These are phyloP conservation scores for Catenaria anguillulae DNA, from an alignment of 371 early-diverging fungal species.

Conservation along the genomic window DNA sequence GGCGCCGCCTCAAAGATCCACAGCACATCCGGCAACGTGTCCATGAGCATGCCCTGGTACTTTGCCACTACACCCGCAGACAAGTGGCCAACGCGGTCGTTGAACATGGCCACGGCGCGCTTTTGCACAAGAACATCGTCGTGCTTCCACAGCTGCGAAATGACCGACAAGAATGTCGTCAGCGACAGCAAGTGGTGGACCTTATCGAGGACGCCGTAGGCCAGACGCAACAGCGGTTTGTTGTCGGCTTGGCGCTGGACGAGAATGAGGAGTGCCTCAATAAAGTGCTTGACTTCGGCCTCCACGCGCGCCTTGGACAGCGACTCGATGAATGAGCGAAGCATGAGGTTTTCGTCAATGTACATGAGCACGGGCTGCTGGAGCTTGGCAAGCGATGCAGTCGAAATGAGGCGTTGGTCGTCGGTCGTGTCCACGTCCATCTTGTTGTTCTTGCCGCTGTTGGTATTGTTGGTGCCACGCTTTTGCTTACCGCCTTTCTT, in stretches of 20 bases:
- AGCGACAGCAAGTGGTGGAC: slow-evolving; percentile 59
- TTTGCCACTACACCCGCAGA: slow-evolving; percentile 19
- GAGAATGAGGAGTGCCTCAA: slow-evolving; percentile 2
- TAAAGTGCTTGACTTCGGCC: slow-evolving; percentile 20
- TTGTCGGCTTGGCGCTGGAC: slow-evolving; percentile 1
- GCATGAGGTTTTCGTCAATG: slow-evolving; percentile 42
- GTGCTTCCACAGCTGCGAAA: slow-evolving; percentile 48
- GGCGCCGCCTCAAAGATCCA: slow-evolving; percentile 14
- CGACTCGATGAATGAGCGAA: slow-evolving; percentile 46
- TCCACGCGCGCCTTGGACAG: slow-evolving; percentile 25
- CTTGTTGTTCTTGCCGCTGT: slow-evolving; percentile 16
- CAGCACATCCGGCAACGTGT: slow-evolving; percentile 16
- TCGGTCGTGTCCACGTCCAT: not conserved
- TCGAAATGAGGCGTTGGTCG: slow-evolving; percentile 18
- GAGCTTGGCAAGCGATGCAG: slow-evolving; percentile 58
- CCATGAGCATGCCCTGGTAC: slow-evolving; percentile 17
- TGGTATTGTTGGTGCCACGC: slow-evolving; percentile 23
- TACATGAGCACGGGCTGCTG: slow-evolving; percentile 55
- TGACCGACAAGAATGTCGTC: slow-evolving; percentile 52
- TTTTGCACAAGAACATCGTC: slow-evolving; percentile 50
- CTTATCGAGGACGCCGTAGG: slow-evolving; percentile 56
- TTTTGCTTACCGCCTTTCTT: slow-evolving; percentile 17
- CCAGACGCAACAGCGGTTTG: slow-evolving; percentile 8
- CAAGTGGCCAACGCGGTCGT: slow-evolving; percentile 42
- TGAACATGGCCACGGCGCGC: slow-evolving; percentile 63